Conservation (phyloP, 2,329 filamentous ascomycete species). For the Venturia oleaginea region DNA sequence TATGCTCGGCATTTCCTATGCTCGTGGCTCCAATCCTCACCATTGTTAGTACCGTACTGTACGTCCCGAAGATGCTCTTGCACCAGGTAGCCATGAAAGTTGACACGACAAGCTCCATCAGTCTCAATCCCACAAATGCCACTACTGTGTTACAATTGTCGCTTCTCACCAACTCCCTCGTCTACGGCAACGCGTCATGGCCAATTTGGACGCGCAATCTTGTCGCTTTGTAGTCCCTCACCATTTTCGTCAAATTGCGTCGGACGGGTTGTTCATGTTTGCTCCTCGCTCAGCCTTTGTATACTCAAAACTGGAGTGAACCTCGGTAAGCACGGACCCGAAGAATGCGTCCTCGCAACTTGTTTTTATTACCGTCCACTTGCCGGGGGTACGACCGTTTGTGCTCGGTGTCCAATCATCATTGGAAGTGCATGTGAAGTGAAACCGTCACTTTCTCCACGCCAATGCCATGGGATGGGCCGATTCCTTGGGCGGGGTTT, state of each 20-base stretch:
- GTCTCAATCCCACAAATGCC: background rate
- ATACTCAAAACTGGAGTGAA: background rate
- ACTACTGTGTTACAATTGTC: background rate
- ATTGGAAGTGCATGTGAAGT: background rate
- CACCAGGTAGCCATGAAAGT: background rate
- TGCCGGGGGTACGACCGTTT: background rate
- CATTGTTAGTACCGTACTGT: conserved; percentile 6
- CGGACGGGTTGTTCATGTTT: background rate
- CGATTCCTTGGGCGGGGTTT: background rate
- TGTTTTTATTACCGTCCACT: background rate
- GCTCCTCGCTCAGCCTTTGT: background rate
- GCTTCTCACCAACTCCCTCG: background rate
- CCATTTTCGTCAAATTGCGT: background rate
- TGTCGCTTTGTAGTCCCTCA: background rate
- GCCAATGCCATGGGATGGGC: background rate
- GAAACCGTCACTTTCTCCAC: background rate
- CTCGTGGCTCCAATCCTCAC: conserved; percentile 9
- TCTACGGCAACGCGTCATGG: background rate
- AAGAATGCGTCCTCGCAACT: background rate
- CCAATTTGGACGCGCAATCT: background rate
- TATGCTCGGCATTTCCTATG: background rate
- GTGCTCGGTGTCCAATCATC: background rate
- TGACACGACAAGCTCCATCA: background rate
- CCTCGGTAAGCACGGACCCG: background rate
- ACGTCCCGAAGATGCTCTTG: background rate